Evolutionary conservation across 2,329 filamentous ascomycete genomes (phyloP).

Genomic region (Aplosporella prunicola): DNA sequence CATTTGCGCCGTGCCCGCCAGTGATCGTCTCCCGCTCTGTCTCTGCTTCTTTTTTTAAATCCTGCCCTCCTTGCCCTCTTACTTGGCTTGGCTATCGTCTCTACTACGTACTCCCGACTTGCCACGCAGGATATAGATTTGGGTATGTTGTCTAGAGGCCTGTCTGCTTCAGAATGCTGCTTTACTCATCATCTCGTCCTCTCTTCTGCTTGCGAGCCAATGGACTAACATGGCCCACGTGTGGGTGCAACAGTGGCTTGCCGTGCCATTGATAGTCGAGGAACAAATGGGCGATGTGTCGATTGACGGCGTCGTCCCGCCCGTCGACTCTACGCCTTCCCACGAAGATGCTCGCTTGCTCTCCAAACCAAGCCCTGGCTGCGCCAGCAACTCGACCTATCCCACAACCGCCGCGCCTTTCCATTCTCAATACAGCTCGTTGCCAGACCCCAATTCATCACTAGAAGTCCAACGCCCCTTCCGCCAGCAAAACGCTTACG

Average conservation of each 20-base stretch:
- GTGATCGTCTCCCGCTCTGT: conserved; percentile 24
- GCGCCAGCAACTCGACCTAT: conserved; percentile 16
- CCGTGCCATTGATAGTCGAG: conserved; percentile 30
- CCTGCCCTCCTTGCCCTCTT: conserved; percentile 19
- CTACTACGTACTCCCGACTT: conserved; percentile 14
- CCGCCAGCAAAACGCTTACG: conserved; percentile 16
- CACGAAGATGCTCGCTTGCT: not conserved
- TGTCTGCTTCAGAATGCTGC: too few species aligned
- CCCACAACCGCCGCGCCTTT: conserved; percentile 2
- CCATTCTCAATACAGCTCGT: conserved; percentile 4
- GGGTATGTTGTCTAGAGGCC: conserved; percentile 28
- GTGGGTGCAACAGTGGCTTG: conserved; percentile 35
- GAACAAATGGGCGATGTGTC: conserved; percentile 33
- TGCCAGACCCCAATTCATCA: conserved; percentile 18
- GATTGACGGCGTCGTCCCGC: conserved; percentile 20
- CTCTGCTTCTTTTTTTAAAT: conserved; percentile 29
- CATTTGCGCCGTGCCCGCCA: conserved; percentile 21
- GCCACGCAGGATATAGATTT: conserved; percentile 23
- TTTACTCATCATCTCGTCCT: conserved; percentile 3
- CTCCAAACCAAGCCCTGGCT: conserved; percentile 16
- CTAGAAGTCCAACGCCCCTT: conserved; percentile 21
- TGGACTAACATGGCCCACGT: conserved; percentile 34
- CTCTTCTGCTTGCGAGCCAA: conserved; percentile 16
- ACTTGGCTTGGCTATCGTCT: conserved; percentile 25
- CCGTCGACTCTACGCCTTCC: conserved; percentile 7